A percentile compares a stretch with the other conserved stretches of the same genome.
These are phyloP conservation scores for Brassica balearica DNA, from an alignment of 441 rosid genomes.

Conservation along the genomic window DNA sequence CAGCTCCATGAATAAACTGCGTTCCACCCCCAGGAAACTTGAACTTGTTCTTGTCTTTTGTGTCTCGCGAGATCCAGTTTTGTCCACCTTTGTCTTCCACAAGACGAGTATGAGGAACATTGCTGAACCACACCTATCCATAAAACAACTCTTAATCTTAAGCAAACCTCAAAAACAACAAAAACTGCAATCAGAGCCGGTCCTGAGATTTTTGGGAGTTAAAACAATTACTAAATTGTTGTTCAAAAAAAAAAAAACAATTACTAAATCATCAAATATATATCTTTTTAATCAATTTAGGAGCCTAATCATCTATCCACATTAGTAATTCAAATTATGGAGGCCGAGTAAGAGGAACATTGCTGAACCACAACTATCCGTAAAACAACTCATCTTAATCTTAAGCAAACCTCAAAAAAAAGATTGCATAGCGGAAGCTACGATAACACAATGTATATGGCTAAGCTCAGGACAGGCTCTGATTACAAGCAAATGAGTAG, in stretches of 20 bases:
- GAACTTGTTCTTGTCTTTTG: slow-evolving; percentile 70
- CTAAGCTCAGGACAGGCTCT: neutral
- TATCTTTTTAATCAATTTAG: neutral
- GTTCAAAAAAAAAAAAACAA: too few species aligned
- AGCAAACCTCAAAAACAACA: neutral
- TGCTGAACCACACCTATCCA: slow-evolving; percentile 76
- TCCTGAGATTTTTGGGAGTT: too few species aligned
- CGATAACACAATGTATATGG: too few species aligned
- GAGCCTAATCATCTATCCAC: neutral
- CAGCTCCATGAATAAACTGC: slow-evolving; percentile 96
- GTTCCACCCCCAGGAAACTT: slow-evolving; percentile 99
- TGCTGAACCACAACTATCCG: slow-evolving; percentile 80
- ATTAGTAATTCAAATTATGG: too few species aligned
- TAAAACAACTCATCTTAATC: too few species aligned
- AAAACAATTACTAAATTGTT: too few species aligned
- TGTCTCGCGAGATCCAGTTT: slow-evolving; percentile 80
- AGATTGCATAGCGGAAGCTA: too few species aligned
- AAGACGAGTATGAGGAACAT: slow-evolving; percentile 91
- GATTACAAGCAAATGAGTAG: neutral
- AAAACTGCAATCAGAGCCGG: neutral
- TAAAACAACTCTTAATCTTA: neutral
- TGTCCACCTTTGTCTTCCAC: slow-evolving; percentile 98
- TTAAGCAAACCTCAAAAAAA: too few species aligned
- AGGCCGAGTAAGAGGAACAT: slow-evolving; percentile 84
- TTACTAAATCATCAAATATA: too few species aligned